A percentile compares a stretch with the other conserved stretches of the same genome.
Evolutionary conservation across 2,329 filamentous ascomycete genomes (phyloP).

Genomic region (Ascosphaera pollenicola): DNA sequence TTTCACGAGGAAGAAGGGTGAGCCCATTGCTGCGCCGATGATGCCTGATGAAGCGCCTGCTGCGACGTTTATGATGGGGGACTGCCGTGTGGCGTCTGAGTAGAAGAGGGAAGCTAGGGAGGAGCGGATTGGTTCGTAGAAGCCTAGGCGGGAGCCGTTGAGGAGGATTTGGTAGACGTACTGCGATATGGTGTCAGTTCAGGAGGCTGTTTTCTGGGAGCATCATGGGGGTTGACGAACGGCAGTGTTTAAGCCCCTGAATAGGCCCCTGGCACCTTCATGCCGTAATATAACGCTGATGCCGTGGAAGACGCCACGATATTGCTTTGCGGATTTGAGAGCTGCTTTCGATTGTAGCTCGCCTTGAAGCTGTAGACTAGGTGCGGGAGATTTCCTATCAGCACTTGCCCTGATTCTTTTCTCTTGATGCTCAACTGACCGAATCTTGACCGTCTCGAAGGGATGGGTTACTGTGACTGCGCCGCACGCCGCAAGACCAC

Average conservation of each 20-base stretch:
- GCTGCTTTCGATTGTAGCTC: slow-evolving; percentile 64
- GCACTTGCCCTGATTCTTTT: neutral
- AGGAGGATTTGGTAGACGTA: slow-evolving; percentile 93
- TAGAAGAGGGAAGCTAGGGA: slow-evolving; percentile 47
- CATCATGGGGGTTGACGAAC: slow-evolving; percentile 21
- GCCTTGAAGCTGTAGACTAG: slow-evolving; percentile 81
- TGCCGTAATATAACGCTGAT: slow-evolving; percentile 76
- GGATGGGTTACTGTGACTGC: slow-evolving; percentile 95
- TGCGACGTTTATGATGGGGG: slow-evolving; percentile 78
- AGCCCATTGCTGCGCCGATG: slow-evolving; percentile 77
- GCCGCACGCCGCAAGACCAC: slow-evolving; percentile 89
- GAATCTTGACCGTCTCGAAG: slow-evolving; percentile 98
- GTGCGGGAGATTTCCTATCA: slow-evolving; percentile 6
- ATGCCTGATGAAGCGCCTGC: slow-evolving; percentile 76
- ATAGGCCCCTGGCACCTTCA: slow-evolving; percentile 66
- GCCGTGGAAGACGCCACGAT: slow-evolving; percentile 78
- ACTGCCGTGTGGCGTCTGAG: slow-evolving; percentile 53
- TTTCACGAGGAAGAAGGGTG: slow-evolving; percentile 95
- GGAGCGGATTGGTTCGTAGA: slow-evolving; percentile 86
- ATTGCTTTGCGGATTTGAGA: slow-evolving; percentile 59
- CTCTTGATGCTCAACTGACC: slow-evolving; percentile 29
- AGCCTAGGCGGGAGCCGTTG: slow-evolving; percentile 88
- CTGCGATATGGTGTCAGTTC: slow-evolving; percentile 14
- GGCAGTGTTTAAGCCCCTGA: slow-evolving; percentile 74
- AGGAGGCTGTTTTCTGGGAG: no score